Percentiles rank a stretch among this genome's conserved stretches.
Conservation (phyloP, 2,329 filamentous ascomycete species). For the Hypomyces perniciosus region DNA sequence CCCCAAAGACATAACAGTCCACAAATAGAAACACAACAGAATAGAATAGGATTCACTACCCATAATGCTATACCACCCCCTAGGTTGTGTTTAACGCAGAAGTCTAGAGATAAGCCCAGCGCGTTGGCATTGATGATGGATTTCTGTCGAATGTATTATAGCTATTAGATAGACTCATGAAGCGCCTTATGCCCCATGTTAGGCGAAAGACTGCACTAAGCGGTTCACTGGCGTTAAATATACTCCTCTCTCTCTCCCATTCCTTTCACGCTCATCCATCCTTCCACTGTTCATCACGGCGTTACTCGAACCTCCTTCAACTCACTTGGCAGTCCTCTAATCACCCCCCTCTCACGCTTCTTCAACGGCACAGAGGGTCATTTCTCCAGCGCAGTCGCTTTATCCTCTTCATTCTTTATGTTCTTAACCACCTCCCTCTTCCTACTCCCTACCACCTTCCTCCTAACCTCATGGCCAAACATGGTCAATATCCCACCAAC, state of each 20-base stretch:
- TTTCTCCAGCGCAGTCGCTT: constrained; percentile 41
- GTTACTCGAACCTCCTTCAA: constrained; percentile 5
- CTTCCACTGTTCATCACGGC: neutral
- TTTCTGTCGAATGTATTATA: too few species aligned
- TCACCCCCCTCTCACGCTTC: constrained; percentile 41
- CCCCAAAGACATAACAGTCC: too few species aligned
- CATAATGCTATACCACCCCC: too few species aligned
- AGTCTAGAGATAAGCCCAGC: too few species aligned
- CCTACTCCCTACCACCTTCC: constrained; percentile 25
- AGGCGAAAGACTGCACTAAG: too few species aligned
- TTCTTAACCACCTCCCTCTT: constrained; percentile 33
- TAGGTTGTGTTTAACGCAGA: too few species aligned
- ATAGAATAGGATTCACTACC: too few species aligned
- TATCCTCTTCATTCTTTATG: constrained; percentile 41
- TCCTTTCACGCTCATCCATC: neutral
- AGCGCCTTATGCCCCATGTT: too few species aligned
- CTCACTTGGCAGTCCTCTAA: constrained; percentile 32
- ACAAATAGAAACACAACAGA: too few species aligned
- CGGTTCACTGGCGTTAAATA: neutral
- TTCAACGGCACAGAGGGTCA: constrained; percentile 45
- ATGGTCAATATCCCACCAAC: constrained; percentile 38
- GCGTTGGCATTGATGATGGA: too few species aligned
- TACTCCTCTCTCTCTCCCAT: neutral
- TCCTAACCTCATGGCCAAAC: constrained; percentile 39
- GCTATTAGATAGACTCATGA: too few species aligned